A percentile compares a stretch with the other conserved stretches of the same genome.
Conservation (phyloP, 805 yeast species). For the Zygosaccharomyces siamensis region DNA sequence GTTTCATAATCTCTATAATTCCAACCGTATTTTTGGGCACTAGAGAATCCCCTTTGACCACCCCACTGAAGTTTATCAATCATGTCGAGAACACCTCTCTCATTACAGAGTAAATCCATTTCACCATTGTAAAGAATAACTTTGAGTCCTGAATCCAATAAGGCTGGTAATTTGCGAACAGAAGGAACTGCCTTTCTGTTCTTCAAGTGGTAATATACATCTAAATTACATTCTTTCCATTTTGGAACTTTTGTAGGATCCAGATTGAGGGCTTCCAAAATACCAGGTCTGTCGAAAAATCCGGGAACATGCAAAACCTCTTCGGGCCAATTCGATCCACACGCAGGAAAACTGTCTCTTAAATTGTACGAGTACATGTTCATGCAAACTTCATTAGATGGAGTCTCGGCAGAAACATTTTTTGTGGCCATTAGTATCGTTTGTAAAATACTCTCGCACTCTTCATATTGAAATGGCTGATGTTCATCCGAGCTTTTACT, state of each 20-base stretch:
- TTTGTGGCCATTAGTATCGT: constrained; percentile 30
- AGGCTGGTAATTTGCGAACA: constrained; percentile 57
- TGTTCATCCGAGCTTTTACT: constrained; percentile 16
- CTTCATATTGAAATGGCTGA: constrained; percentile 29
- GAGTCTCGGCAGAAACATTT: constrained; percentile 15
- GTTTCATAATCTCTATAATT: constrained; percentile 21
- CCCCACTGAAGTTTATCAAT: constrained; percentile 63
- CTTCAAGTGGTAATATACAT: constrained; percentile 49
- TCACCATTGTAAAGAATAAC: constrained; percentile 81
- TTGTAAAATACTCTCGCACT: constrained; percentile 44
- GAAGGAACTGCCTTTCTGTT: constrained; percentile 57
- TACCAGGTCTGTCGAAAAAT: constrained; percentile 47
- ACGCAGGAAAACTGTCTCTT: constrained; percentile 69
- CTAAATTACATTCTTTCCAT: constrained; percentile 78
- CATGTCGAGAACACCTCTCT: constrained; percentile 64
- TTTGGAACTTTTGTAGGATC: constrained; percentile 30
- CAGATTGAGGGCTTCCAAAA: constrained; percentile 51
- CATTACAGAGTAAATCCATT: constrained; percentile 84
- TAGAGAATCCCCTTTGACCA: constrained; percentile 41
- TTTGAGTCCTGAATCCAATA: constrained; percentile 53
- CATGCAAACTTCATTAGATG: constrained; percentile 47
- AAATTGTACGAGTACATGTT: constrained; percentile 81
- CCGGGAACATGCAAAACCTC: constrained; percentile 49
- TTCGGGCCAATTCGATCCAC: constrained; percentile 93
- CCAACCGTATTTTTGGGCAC: constrained; percentile 40